Base-by-base conservation (phyloP, 441 rosid genomes). In the Euphorbia schlechtendalii region DNA sequence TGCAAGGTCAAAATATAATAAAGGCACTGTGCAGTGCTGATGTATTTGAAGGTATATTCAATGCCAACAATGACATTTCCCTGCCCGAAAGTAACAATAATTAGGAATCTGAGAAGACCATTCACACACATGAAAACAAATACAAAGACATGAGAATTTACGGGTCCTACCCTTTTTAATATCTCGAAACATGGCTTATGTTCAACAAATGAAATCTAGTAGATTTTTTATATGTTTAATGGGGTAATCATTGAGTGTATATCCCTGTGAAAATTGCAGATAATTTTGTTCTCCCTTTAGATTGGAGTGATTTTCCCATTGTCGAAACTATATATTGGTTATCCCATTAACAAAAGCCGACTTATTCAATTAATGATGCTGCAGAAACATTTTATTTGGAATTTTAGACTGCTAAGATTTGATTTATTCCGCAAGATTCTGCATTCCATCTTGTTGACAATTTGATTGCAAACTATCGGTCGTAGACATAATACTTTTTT, bases 361-460 rank as follows among this genome's bases (percentile, higher is more conserved):
- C 61, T 65, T 84, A 87, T 63, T n/a, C n/a, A n/a, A n/a, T 74
- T 81, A 72, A 91, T 89, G 85, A 85, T 80, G 89, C 84, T 81
- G 75, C 98, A 89, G 69, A 91, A 76, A 76, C 95, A 89, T 77
- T 91, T 91, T 62, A 81, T 87, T 58, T 92, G 95, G 96, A 86
- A 84, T 71, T 73, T 77, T 17, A 81, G 72, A 62, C 92, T 95
- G 17, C 66, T 86, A 66, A 83, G 83, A 74, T 86, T 83, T 56
- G 96, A 91, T 76, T 76, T 91, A 72, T 91, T 91, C 72, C 94
- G 86, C 77, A 84, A 88, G 96, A 85, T 88, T 68, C 84, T 91
- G 73, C 92, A 89, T 68, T 89, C 98, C 48, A 87, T 87, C 69
- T 91, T 96, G 96, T 80, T 78, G n/a, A n/a, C n/a, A n/a, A n/a